Evolutionary conservation across 2,329 filamentous ascomycete genomes (phyloP).

Genomic region (Fusarium vanettenii): DNA sequence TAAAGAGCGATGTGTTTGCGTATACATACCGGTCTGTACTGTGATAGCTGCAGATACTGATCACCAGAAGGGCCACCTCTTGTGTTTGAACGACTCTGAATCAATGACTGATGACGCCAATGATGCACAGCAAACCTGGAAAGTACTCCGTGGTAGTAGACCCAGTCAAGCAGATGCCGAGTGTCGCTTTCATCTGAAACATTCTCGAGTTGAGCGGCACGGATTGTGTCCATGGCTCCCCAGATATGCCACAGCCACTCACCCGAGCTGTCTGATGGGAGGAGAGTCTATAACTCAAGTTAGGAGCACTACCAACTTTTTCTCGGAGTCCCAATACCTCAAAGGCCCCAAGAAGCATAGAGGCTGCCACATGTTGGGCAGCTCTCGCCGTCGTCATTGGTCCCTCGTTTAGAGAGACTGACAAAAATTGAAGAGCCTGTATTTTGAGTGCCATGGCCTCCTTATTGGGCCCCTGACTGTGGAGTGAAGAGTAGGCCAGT

Average conservation of each 20-base stretch:
- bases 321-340: constrained; percentile 6
- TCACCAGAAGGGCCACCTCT: not conserved
- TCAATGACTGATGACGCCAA: constrained; percentile 14
- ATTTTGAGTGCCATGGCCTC: constrained; percentile 29
- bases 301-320: not conserved
- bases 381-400: not conserved
- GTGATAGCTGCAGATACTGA: not conserved
- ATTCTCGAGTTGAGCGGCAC: constrained; percentile 7
- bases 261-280: constrained; percentile 27
- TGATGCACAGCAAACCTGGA: constrained; percentile 35
- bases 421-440: constrained; percentile 19
- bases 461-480: constrained; percentile 4
- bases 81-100: fast-evolving
- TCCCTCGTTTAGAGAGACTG: not conserved
- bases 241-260: constrained; percentile 35
- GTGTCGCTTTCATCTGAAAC: not conserved
- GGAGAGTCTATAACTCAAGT: constrained; percentile 4
- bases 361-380: constrained; percentile 33
- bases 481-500: constrained; percentile 32
- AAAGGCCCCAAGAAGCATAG: constrained; percentile 35
- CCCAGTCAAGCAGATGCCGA: constrained; percentile 31
- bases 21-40: constrained; percentile 14
- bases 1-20: not conserved
- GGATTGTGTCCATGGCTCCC: constrained; percentile 33
- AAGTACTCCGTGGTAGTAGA: constrained; percentile 32